Evolutionary conservation across 2,329 filamentous ascomycete genomes (phyloP).

Genomic region (Hypoxylon sp.): DNA sequence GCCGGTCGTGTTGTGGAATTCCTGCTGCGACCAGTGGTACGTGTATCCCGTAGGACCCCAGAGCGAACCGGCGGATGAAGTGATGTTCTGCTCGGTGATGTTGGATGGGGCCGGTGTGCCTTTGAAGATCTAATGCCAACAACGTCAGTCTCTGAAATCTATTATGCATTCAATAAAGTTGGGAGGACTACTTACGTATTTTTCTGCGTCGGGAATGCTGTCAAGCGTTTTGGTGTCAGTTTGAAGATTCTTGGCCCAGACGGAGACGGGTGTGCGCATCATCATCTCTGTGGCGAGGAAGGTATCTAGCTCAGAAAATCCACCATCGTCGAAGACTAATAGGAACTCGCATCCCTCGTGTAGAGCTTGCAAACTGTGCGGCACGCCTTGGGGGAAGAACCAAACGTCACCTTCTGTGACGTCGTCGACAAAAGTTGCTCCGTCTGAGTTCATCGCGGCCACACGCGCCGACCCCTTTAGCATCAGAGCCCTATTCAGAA

Average conservation of each 20-base stretch:
- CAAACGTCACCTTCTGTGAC: slow-evolving; percentile 61
- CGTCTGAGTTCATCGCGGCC: slow-evolving; percentile 61
- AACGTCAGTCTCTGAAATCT: no score
- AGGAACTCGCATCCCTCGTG: slow-evolving; percentile 66
- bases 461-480: slow-evolving; percentile 63
- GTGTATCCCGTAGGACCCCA: slow-evolving; percentile 53
- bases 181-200: slow-evolving; percentile 51
- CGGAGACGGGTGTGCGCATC: slow-evolving; percentile 58
- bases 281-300: slow-evolving; percentile 66
- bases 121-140: slow-evolving; percentile 61
- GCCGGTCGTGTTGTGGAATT: slow-evolving; percentile 60
- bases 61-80: slow-evolving; percentile 54
- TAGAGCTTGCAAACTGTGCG: slow-evolving; percentile 63
- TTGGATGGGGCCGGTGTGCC: slow-evolving; percentile 57
- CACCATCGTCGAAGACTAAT: slow-evolving; percentile 66
- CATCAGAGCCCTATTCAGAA: slow-evolving; percentile 51
- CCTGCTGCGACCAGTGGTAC: slow-evolving; percentile 61
- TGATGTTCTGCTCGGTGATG: slow-evolving; percentile 57
- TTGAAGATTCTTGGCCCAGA: slow-evolving; percentile 64
- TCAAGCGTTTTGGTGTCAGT: slow-evolving; percentile 58
- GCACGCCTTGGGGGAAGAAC: slow-evolving; percentile 61
- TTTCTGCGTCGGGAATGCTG: slow-evolving; percentile 55
- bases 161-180: no score
- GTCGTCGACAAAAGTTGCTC: slow-evolving; percentile 57
- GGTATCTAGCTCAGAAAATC: slow-evolving; percentile 67